phyloP scores from a whole-genome alignment of 768 basidiomycete species.

The Lactarius tabidus region DNA sequence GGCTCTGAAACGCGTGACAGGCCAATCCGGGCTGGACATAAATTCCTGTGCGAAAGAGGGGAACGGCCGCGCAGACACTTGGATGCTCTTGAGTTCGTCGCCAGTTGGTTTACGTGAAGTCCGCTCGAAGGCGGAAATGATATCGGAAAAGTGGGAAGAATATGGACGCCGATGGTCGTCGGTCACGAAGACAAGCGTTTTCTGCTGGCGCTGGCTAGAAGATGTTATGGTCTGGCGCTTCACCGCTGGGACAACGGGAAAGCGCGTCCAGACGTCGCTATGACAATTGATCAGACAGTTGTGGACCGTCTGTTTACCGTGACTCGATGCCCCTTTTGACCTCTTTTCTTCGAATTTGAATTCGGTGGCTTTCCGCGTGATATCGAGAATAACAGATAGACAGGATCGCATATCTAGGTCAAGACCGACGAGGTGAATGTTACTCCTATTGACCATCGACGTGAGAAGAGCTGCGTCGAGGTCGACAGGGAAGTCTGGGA shows the following conservation, averaged over 20 bases:
- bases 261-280: conserved; percentile 11
- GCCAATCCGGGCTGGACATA: conserved; percentile 13
- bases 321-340: conserved; percentile 22
- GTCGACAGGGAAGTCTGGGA: conserved; percentile 29
- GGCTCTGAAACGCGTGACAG: conserved; percentile 27
- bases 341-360: conserved; percentile 51
- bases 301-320: conserved; percentile 33
- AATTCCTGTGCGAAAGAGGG: conserved; percentile 27
- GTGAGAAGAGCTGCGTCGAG: conserved; percentile 36
- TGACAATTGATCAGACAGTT: conserved; percentile 32
- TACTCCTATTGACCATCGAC: conserved; percentile 41
- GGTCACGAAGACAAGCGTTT: conserved; percentile 43
- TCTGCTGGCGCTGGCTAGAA: conserved; percentile 31
- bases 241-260: background rate
- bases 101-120: conserved; percentile 50
- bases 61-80: conserved; percentile 34
- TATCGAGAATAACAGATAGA: conserved; percentile 45
- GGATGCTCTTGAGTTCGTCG: conserved; percentile 38
- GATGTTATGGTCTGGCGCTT: background rate
- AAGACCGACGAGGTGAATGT: conserved; percentile 43
- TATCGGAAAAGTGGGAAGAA: conserved; percentile 40
- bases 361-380: conserved; percentile 53
- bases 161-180: conserved; percentile 36
- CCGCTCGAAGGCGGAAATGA: conserved; percentile 45
- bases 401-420: conserved; percentile 35